A percentile compares a stretch with the other conserved stretches of the same genome.
These are phyloP conservation scores for Calonectria ilicicola DNA, from an alignment of 2,329 filamentous ascomycete genomes.

Conservation along the genomic window DNA sequence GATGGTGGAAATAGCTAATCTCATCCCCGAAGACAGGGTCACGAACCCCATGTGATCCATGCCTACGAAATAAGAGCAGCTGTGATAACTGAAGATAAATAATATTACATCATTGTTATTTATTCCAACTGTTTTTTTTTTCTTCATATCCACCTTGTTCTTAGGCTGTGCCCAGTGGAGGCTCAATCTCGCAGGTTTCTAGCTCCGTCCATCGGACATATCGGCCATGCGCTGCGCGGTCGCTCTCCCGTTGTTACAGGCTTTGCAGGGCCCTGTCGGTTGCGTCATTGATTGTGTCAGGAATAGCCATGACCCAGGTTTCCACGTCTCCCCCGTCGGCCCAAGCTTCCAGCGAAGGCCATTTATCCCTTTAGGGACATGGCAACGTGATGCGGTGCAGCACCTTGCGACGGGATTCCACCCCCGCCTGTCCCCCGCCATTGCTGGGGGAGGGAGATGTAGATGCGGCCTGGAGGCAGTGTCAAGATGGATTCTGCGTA, in stretches of 20 bases:
- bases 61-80: too few relatives aligned
- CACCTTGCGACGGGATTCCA: slow-evolving; percentile 7
- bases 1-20: too few relatives aligned
- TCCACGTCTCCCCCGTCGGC: not conserved
- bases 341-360: not conserved
- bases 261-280: not conserved
- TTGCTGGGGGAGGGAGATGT: not conserved
- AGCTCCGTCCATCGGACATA: not conserved
- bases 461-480: not conserved
- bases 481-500: not conserved
- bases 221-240: not conserved
- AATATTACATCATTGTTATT: too few relatives aligned
- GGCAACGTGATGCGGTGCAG: not conserved
- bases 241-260: not conserved
- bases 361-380: not conserved
- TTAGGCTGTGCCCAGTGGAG: too few relatives aligned
- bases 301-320: not conserved
- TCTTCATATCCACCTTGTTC: too few relatives aligned
- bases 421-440: not conserved
- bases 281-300: not conserved
- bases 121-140: too few relatives aligned
- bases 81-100: too few relatives aligned
- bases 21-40: too few relatives aligned
- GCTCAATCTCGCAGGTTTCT: too few relatives aligned
- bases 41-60: too few relatives aligned